Evolutionary conservation across 2,329 filamentous ascomycete genomes (phyloP).

Genomic region (Colletotrichum noveboracense): DNA sequence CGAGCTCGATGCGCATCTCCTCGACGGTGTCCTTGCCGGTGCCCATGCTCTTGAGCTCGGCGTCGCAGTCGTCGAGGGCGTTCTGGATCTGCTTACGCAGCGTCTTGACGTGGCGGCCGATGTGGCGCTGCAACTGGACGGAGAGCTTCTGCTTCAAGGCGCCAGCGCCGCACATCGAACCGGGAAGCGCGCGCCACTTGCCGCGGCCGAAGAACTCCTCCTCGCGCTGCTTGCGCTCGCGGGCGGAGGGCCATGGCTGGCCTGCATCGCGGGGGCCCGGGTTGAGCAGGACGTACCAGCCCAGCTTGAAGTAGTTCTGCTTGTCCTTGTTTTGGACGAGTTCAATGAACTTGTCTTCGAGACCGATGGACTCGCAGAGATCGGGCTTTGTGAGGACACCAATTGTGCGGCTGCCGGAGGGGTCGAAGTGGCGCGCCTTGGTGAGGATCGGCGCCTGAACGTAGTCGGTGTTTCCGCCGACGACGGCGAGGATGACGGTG

Average conservation of each 20-base stretch:
- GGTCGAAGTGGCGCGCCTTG: constrained; percentile 56
- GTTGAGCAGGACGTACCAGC: constrained; percentile 58
- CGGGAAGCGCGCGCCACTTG: constrained; percentile 53
- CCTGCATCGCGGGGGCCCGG: constrained; percentile 47
- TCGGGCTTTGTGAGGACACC: constrained; percentile 60
- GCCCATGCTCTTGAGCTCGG: constrained; percentile 55
- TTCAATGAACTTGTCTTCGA: constrained; percentile 60
- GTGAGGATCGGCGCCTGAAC: constrained; percentile 57
- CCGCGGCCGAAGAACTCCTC: constrained; percentile 54
- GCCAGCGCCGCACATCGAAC: constrained; percentile 50
- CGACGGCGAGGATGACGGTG: constrained; percentile 60
- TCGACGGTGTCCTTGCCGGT: constrained; percentile 56
- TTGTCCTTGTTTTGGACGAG: constrained; percentile 55
- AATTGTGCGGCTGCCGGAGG: constrained; percentile 52
- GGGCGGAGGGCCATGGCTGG: constrained; percentile 47
- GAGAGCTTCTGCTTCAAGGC: constrained; percentile 55
- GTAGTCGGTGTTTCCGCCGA: constrained; percentile 61
- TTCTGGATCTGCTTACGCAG: constrained; percentile 56
- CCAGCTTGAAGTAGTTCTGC: constrained; percentile 55
- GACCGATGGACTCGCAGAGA: constrained; percentile 56
- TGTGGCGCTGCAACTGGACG: constrained; percentile 55
- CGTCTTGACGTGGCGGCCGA: constrained; percentile 56
- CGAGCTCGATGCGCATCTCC: constrained; percentile 59
- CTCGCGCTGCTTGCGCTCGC: constrained; percentile 47
- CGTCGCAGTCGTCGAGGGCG: constrained; percentile 52